Evolutionary conservation across 1,284 basidiomycete genomes (phyloP), one percentile per base, ranked within the genome.

Genomic region (Ganoderma lingzhi): DNA sequence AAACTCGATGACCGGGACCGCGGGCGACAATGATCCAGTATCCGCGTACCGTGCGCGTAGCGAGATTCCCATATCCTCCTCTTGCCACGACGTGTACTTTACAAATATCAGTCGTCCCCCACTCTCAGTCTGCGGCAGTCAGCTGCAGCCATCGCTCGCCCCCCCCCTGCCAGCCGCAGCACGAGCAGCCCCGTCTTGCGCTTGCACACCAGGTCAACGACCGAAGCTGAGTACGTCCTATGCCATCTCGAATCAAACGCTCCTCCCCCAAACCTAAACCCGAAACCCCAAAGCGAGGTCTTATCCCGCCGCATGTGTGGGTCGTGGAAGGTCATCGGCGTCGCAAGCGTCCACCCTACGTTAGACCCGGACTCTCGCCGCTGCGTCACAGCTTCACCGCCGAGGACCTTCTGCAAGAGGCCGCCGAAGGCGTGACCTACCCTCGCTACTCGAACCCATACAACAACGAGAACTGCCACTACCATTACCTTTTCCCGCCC

Each of bases 391-490:
- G 48, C 48, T 23, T 51, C 48, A 51, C 48, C 10, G 48, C 48
- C 9, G 23, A 28, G 23, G 48, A 28, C 48, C 10, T 44, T 44
- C 17, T 51, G 23, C 48, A 14, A n/a, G 45, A 48, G 10, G 48
- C 48, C 23, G 2, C 48, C 23, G 48, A 48, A 12, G n/a, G n/a
- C 17, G 9, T n/a, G 23, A 51, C 23, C 12, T 8, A 28, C 19
- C 48, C 48, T 14, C 23, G 48, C 12, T 51, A 51, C 48, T 51
- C 48, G 2, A 51, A 51, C 9, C 48, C 48, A 8, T 51, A 51
- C 48, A 51, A 51, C 48, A 51, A 51, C 48, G 23, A 51, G 48
- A 28, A 51, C 23, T 51, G 48, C 12, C 48, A 51, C 48, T 51
- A 51, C 23, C 48, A 51, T 19, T 51, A 51, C 23, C 48, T 51